These are phyloP conservation scores for Septoria petroselini DNA, from an alignment of 2,329 filamentous ascomycete genomes.

Conservation along the genomic window DNA sequence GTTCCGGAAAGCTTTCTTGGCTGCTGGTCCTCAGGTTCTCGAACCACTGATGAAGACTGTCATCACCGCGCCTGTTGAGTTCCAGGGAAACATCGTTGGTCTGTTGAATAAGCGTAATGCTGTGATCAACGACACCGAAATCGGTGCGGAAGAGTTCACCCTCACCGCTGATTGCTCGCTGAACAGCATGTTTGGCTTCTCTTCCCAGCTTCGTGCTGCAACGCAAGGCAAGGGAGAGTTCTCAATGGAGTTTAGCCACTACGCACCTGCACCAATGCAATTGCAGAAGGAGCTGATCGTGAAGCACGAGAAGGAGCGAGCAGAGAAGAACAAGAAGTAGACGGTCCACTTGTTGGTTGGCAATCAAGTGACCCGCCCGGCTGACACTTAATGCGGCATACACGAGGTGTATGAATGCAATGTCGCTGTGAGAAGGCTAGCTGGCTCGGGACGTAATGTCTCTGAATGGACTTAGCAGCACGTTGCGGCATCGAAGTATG, in stretches of 20 bases:
- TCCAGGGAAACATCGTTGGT: conserved; percentile 93
- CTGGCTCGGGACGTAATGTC: too few species aligned
- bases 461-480: too few species aligned
- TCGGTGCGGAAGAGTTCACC: conserved; percentile 89
- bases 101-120: conserved; percentile 96
- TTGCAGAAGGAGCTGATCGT: conserved; percentile 75
- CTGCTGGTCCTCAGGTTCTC: conserved; percentile 76
- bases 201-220: conserved; percentile 80
- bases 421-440: too few species aligned
- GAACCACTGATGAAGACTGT: conserved; percentile 98
- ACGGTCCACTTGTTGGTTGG: conserved; percentile 4
- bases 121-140: conserved; percentile 92
- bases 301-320: conserved; percentile 65
- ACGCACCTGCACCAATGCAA: conserved; percentile 79
- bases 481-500: too few species aligned
- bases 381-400: too few species aligned
- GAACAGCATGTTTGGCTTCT: conserved; percentile 98
- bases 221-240: conserved; percentile 99
- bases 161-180: conserved; percentile 87
- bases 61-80: conserved; percentile 92
- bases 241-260: conserved; percentile 98
- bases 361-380: too few species aligned
- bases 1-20: conserved; percentile 87
- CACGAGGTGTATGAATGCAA: too few species aligned
- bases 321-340: conserved; percentile 61